phyloP scores from a whole-genome alignment of 257 asterid genomes.

The Euphrasia confusa region DNA sequence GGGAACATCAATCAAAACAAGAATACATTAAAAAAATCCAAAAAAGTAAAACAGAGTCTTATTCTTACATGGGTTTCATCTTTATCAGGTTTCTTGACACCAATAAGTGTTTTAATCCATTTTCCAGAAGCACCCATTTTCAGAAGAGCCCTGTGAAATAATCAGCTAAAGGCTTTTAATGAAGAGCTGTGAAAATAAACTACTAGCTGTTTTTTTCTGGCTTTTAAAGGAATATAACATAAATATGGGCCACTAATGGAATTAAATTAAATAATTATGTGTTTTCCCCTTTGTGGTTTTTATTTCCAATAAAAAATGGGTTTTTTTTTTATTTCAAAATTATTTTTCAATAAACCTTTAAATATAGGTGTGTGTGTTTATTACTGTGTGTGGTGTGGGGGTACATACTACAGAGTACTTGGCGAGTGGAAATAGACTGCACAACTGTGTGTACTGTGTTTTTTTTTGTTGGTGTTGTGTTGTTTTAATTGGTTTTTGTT shows the following conservation, averaged over 20 bases:
- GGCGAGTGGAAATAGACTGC: slow-evolving; percentile 19
- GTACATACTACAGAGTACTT: slow-evolving; percentile 1
- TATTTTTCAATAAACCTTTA: too few relatives aligned
- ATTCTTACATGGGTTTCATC: slow-evolving; percentile 58
- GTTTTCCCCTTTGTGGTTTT: slow-evolving; percentile 6
- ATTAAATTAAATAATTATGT: slow-evolving; percentile 8
- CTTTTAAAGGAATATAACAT: slow-evolving; percentile 19
- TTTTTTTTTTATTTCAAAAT: background rate
- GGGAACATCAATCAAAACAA: too few relatives aligned
- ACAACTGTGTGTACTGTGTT: slow-evolving; percentile 16
- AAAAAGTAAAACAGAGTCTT: too few relatives aligned
- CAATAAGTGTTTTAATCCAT: slow-evolving; percentile 81
- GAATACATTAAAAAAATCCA: too few relatives aligned
- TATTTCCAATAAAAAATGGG: background rate
- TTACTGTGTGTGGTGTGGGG: too few relatives aligned
- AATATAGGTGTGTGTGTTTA: too few relatives aligned
- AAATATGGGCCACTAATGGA: slow-evolving; percentile 19
- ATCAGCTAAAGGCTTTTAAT: background rate
- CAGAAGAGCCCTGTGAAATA: too few relatives aligned
- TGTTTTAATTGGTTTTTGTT: background rate
- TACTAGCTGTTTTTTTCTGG: too few relatives aligned
- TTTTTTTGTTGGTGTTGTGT: background rate
- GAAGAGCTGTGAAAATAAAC: slow-evolving; percentile 26
- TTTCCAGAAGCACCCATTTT: slow-evolving; percentile 85
- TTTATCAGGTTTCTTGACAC: slow-evolving; percentile 68